These are phyloP conservation scores for Salix dunnii DNA, from an alignment of 345 rosid genomes.

Conservation along the genomic window DNA sequence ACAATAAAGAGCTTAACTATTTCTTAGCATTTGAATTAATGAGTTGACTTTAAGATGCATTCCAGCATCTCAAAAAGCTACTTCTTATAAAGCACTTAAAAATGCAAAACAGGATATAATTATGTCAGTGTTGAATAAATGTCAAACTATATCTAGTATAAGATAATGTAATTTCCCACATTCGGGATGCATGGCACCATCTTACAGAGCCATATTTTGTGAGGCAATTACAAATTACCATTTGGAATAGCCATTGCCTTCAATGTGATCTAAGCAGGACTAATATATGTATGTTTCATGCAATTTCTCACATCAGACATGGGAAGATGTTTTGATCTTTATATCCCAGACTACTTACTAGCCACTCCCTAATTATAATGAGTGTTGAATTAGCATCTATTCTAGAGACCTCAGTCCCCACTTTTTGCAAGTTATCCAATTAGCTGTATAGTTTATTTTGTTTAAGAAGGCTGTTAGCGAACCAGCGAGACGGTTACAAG, in stretches of 20 bases:
- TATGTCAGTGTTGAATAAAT: background rate
- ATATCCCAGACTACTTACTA: background rate
- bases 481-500: background rate
- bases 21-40: background rate
- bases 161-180: background rate
- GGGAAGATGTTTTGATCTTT: background rate
- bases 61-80: background rate
- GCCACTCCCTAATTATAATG: background rate
- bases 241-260: background rate
- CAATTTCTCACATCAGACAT: background rate
- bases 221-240: background rate
- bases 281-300: no score
- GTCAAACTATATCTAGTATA: background rate
- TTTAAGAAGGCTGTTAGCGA: background rate
- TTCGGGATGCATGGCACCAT: background rate
- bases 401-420: background rate
- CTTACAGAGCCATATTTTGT: background rate
- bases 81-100: background rate
- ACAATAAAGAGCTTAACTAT: background rate
- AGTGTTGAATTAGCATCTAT: background rate
- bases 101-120: background rate
- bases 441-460: no score
- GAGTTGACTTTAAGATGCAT: background rate
- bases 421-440: background rate
- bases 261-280: background rate